Base-by-base conservation (phyloP, 106 monocot genomes). In the Gastrodia elata region DNA sequence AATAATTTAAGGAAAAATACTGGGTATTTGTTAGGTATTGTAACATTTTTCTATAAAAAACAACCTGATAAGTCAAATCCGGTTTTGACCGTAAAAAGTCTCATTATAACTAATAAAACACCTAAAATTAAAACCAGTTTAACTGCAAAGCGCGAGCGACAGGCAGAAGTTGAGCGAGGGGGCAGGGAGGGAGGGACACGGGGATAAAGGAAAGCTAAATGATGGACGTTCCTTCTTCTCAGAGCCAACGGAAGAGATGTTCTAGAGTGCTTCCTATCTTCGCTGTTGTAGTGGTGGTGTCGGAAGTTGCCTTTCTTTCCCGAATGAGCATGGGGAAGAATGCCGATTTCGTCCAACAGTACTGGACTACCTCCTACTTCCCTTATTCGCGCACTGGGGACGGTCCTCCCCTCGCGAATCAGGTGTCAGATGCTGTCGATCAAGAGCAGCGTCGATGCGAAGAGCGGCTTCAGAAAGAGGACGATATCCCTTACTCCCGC, bases 281-380 rank as follows among this genome's bases (percentile, higher is more conserved):
- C 46, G 85, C 80, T 35, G 85, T 68, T 73, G 36, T 86, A 34
- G 83, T 91, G 40, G 84, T 95, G 25, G 36, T 85, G 36, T 82
- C 83, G 25, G 94, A 91, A 85, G 85, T 95, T 76, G 71, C 79
- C 55, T 87, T 95, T 75, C 77, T 95, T 24, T 83, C 85, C 73
- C 87, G 89, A 46, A 91, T 95, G 41, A 91, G 91, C 80, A 82
- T 91, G 39, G 82, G 70, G 43, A 56, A 56, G 24, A 24, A 7
- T 25, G n/a, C 22, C 1, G 56, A 56, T 56, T 68, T 82, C 15
- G 85, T 95, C 65, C 44, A 91, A 52, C 61, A 77, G 24, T 91
- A 89, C 89, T 82, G 87, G 76, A 76, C 41, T 74, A 82, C 86
- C 58, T 83, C 84, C 58, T 85, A 84, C 68, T 72, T 75, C 68